Evolutionary conservation across 306 rosid species (phyloP).

Genomic region (Pyrus communis): DNA sequence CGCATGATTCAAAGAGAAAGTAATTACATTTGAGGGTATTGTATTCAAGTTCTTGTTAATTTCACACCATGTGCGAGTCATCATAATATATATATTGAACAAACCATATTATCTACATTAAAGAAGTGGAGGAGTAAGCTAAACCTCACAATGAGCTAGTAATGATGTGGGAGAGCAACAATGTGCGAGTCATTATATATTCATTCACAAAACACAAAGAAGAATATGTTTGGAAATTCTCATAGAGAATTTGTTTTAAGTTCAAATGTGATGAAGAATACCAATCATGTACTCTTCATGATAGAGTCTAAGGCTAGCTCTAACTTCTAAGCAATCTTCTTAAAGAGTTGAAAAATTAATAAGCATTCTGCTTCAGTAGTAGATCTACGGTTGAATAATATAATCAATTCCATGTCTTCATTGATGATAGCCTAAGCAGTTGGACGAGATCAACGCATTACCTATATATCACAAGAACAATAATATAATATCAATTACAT

Average conservation of each 20-base stretch:
- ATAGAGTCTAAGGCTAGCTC: too few species aligned
- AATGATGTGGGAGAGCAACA: too few species aligned
- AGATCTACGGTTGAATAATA: neutral
- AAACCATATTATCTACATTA: too few species aligned
- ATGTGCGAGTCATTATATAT: neutral
- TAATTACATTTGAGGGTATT: too few species aligned
- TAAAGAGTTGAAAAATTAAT: neutral
- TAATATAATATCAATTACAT: neutral
- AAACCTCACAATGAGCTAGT: too few species aligned
- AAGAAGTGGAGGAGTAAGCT: accelerated
- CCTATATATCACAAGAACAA: neutral
- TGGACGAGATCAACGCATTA: neutral
- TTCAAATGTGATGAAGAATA: neutral
- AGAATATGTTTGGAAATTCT: neutral
- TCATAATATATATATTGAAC: neutral
- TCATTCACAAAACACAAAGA: neutral
- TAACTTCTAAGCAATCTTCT: neutral
- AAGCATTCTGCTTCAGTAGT: too few species aligned
- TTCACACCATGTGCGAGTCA: neutral
- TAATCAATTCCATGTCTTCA: neutral
- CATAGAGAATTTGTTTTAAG: too few species aligned
- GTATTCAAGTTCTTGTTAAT: neutral
- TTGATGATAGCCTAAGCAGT: neutral
- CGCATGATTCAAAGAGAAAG: too few species aligned
- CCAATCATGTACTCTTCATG: neutral